Evolutionary conservation across 2,329 filamentous ascomycete genomes (phyloP).

Genomic region (Dryadomyces sulphureus): DNA sequence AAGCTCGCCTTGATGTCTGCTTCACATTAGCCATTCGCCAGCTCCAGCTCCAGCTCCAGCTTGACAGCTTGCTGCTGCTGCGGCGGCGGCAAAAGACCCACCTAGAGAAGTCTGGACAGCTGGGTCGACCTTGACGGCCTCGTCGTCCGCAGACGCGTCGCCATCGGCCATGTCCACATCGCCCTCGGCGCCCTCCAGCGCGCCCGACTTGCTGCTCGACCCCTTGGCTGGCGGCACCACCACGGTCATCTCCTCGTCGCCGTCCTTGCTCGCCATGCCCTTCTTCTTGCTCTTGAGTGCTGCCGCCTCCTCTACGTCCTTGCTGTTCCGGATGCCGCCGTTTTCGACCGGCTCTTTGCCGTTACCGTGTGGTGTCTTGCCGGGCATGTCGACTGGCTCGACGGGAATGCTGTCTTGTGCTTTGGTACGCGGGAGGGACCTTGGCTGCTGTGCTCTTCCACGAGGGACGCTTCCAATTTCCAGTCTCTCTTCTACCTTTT

Average conservation of each 20-base stretch:
- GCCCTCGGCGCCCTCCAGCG: slow-evolving; percentile 47
- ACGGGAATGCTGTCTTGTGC: neutral
- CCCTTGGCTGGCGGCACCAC: slow-evolving; percentile 51
- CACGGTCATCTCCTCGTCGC: slow-evolving; percentile 72
- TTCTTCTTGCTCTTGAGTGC: slow-evolving; percentile 50
- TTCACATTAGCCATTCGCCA: too few species aligned
- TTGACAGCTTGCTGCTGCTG: too few species aligned
- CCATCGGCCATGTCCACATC: slow-evolving; percentile 58
- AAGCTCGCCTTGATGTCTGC: slow-evolving; percentile 94
- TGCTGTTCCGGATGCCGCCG: slow-evolving; percentile 45
- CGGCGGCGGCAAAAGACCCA: slow-evolving; percentile 23
- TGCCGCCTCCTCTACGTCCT: slow-evolving; percentile 45
- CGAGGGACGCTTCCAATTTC: too few species aligned
- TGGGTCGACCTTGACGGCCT: slow-evolving; percentile 43
- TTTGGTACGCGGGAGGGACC: too few species aligned
- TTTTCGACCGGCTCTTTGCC: slow-evolving; percentile 57
- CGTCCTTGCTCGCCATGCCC: slow-evolving; percentile 47
- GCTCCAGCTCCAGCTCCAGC: too few species aligned
- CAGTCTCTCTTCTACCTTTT: too few species aligned
- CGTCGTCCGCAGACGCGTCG: slow-evolving; percentile 28
- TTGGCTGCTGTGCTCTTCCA: too few species aligned
- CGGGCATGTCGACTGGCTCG: slow-evolving; percentile 37
- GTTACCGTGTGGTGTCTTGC: slow-evolving; percentile 59
- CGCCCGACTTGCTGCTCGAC: neutral
- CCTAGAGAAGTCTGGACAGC: slow-evolving; percentile 44